Conservation (phyloP, 352 stramenopile species). For the Globisporangium nunn region DNA sequence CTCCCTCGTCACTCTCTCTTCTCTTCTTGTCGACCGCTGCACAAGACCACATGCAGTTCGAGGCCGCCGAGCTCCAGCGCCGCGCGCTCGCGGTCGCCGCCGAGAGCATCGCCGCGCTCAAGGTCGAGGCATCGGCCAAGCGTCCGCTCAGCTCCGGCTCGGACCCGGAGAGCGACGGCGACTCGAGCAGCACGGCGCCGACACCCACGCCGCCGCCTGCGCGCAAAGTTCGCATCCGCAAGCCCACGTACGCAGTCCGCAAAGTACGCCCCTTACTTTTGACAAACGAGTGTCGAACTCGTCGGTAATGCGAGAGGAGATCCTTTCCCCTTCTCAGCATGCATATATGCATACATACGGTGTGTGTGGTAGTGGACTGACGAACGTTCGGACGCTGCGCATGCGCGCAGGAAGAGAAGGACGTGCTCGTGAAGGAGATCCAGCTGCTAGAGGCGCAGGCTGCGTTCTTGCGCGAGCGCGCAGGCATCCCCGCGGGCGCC, state of each 20-base stretch:
- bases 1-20: no score
- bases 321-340: neutral
- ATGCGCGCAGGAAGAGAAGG: slow-evolving; percentile 32
- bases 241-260: slow-evolving; percentile 15
- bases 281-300: no score
- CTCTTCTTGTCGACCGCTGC: neutral
- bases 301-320: neutral
- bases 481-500: slow-evolving; percentile 20
- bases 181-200: slow-evolving; percentile 8
- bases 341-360: neutral
- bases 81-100: slow-evolving; percentile 9
- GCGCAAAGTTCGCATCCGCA: slow-evolving; percentile 14
- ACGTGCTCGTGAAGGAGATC: slow-evolving; percentile 28
- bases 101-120: slow-evolving; percentile 9
- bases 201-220: neutral
- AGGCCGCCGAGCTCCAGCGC: slow-evolving; percentile 4
- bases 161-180: slow-evolving; percentile 7
- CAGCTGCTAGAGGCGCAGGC: slow-evolving; percentile 25
- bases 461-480: slow-evolving; percentile 16
- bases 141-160: slow-evolving; percentile 5
- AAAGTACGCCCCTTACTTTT: slow-evolving; percentile 3
- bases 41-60: neutral
- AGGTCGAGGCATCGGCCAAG: neutral
- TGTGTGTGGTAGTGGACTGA: neutral
- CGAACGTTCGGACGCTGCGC: neutral